Evolutionary conservation across 306 rosid genomes (phyloP), one percentile per base, ranked within the genome.

Genomic region (Pterocarpus santalinus): DNA sequence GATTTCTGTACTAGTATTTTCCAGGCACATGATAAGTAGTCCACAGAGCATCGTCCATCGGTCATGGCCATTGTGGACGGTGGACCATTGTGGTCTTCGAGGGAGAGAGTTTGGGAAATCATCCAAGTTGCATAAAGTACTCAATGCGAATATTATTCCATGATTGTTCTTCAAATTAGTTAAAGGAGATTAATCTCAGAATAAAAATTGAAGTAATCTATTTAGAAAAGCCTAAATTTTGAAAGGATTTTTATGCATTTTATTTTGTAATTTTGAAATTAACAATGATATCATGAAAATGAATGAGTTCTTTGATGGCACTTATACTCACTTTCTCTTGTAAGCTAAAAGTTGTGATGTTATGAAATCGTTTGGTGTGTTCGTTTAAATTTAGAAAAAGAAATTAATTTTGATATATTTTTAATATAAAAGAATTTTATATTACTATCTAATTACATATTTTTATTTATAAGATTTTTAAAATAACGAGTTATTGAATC

Each of bases 101-200:
- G 41, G 22, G 33, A 2, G 10, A 34, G 1, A 34, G 2, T 36
- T 64, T 14, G 69, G 46, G 3, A 64, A 15, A 64, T 64, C 69
- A 38, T 65, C 14, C 32, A 65, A 65, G 49, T 65, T 36, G 70
- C 70, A 65, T 15, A 4, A 7, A 32, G n/a, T 11, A 34, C 44
- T 63, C 8, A 22, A 39, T 39, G 15, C 52, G 51, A 16, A 66
- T 66, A 63, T 13, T 0, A 47, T 66, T 66, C 33, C 32, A 0
- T 34, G 2, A 49, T 71, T 51, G 30, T 70, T 68, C 57, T 68
- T 43, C 73, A 68, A 22, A 68, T 67, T 5, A 43, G 9, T 67
- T 13, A 22, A 8, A 44, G 47, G n/a, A 64, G 10, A 14, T 2
- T 13, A 5, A 64, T 15, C 12, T 64, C 69, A 64, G 7, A 35